Evolutionary conservation across 2,329 filamentous ascomycete species (phyloP), one percentile per base, ranked within the genome.

Genomic region (Hortaea werneckii): DNA sequence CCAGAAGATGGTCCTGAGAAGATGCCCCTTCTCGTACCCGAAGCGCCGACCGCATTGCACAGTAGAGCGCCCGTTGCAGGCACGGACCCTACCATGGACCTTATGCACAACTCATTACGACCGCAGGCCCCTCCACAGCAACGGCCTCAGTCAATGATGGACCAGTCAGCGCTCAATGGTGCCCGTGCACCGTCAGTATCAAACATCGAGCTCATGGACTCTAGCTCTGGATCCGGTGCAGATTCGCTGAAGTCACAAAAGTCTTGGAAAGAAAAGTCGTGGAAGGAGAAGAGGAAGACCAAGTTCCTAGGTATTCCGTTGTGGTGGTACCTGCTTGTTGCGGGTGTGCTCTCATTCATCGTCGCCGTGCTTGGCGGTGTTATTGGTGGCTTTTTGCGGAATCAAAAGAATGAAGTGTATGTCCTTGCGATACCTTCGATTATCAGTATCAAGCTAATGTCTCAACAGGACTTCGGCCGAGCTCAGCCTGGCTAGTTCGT

Each of bases 1-100:
- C 87, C 89, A 2, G 85, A 94, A 43, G 83, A 87, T 46, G 59
- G 58, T 4, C 58, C 59, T 1, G 57, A 76, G 61, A 60, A 77
- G 64, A 72, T 87, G 77, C 68, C 67, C 7, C 62, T 69, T 9
- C 54, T 72, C 29, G 45, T 51, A 57, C 65, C 41, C 55, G 49
- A 37, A 26, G 50, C 54, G 32, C 61, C 61, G 1, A 56, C 58
- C 27, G 49, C 56, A 27, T 48, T 62, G 4, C 59, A 62, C 45
- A 61, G 57, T 43, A 52, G 60, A 42, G 59, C 57, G 29, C 60
- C 60, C 9, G 60, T 63, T 20, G 54, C 53, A 32, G 60, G 60
- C 26, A 56, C 58, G 42, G 60, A 63, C 46, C 60, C 60, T 28
- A 53, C 52, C 12, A 58, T 64, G 54, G 51, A 57, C 27, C 50